phyloP scores from a whole-genome alignment of 345 rosid genomes.

The Lepidium africanum region DNA sequence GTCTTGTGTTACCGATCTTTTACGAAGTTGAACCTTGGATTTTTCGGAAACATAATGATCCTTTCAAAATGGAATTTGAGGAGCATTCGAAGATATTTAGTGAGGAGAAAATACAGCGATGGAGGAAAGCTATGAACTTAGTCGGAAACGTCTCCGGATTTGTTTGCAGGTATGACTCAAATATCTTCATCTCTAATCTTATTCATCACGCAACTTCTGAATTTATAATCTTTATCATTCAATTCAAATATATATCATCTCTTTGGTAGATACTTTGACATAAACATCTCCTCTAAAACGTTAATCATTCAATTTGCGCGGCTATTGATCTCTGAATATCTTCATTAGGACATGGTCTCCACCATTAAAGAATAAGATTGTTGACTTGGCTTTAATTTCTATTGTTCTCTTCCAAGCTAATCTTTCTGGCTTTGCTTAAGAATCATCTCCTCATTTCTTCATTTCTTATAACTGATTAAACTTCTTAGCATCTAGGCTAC shows the following conservation, averaged over 20 bases:
- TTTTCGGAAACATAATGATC: conserved; percentile 32
- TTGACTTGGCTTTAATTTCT: not conserved
- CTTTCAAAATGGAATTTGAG: conserved; percentile 29
- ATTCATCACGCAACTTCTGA: not conserved
- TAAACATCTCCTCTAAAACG: not conserved
- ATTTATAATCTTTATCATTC: not conserved
- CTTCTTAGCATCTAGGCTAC: not conserved
- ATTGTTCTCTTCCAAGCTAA: not conserved
- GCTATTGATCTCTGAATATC: not conserved
- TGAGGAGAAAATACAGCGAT: conserved; percentile 8
- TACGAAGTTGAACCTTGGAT: conserved; percentile 36
- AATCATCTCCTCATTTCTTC: not conserved
- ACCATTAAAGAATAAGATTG: not conserved
- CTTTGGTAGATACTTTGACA: not conserved
- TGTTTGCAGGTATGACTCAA: not conserved
- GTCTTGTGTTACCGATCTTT: conserved; percentile 40
- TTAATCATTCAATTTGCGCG: not conserved
- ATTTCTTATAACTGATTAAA: not conserved
- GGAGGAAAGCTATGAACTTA: conserved; percentile 40
- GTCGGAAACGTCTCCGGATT: conserved; percentile 36
- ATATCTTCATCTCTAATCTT: not conserved
- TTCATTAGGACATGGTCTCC: not conserved
- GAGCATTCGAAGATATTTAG: conserved; percentile 25
- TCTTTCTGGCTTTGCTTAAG: not conserved
- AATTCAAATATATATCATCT: too few species aligned